A percentile compares a stretch with the other conserved stretches of the same genome.
These are phyloP conservation scores for Schizopora paradoxa DNA, from an alignment of 1,284 basidiomycete genomes.

Conservation along the genomic window DNA sequence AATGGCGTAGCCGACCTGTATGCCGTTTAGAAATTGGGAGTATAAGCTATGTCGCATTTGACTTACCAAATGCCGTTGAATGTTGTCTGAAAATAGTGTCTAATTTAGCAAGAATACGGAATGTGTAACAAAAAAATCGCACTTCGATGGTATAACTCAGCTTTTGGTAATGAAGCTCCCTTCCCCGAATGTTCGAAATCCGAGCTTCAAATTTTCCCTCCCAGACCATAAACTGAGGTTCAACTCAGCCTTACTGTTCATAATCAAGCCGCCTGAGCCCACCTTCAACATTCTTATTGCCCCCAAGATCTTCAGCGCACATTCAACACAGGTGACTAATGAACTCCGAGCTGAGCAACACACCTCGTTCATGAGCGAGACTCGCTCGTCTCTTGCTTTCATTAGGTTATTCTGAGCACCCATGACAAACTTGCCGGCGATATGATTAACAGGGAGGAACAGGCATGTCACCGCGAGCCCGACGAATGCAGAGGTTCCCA, in stretches of 20 bases:
- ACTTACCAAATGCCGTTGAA: conserved; percentile 78
- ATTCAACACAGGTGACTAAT: neutral
- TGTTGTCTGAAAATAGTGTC: conserved; percentile 36
- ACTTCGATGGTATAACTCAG: conserved; percentile 85
- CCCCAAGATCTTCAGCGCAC: conserved; percentile 56
- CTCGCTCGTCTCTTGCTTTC: conserved; percentile 88
- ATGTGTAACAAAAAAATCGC: conserved; percentile 8
- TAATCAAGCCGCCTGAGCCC: conserved; percentile 1
- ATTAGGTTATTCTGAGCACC: conserved; percentile 83
- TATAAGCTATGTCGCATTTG: conserved; percentile 9
- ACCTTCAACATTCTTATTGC: conserved; percentile 93
- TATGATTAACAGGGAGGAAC: conserved; percentile 85
- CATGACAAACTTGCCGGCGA: conserved; percentile 81
- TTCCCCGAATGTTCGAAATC: conserved; percentile 68
- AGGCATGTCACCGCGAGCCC: conserved; percentile 80
- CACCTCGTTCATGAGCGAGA: conserved; percentile 88
- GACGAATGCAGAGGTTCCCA: conserved; percentile 77
- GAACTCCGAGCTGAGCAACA: conserved; percentile 14
- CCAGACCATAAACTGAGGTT: conserved; percentile 95
- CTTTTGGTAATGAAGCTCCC: conserved; percentile 79
- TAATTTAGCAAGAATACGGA: neutral
- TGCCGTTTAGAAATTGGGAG: conserved; percentile 10
- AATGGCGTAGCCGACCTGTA: conserved; percentile 68
- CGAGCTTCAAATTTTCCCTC: conserved; percentile 83
- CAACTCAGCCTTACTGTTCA: neutral